A percentile compares a stretch with the other conserved stretches of the same genome.
These are phyloP conservation scores for Cystoderma amianthinum DNA, from an alignment of 768 basidiomycete species.

Conservation along the genomic window DNA sequence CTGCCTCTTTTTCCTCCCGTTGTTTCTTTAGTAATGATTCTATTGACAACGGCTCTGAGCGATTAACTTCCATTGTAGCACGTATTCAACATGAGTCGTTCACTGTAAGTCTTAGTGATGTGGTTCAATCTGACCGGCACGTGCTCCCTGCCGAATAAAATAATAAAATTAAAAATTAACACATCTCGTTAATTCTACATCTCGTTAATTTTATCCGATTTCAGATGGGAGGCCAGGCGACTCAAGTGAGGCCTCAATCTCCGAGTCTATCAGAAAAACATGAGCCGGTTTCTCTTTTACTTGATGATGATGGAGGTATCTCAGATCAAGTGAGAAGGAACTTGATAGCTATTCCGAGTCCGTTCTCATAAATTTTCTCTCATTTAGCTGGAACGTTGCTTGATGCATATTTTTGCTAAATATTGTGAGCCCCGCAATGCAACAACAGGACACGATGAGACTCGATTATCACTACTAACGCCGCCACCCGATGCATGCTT, in stretches of 20 bases:
- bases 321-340: constrained; percentile 45
- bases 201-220: too few species aligned
- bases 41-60: constrained; percentile 77
- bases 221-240: constrained; percentile 9
- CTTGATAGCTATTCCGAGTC: neutral
- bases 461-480: constrained; percentile 25
- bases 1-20: constrained; percentile 82
- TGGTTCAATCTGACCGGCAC: too few species aligned
- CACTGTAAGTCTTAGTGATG: too few species aligned
- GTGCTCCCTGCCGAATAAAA: too few species aligned
- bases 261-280: constrained; percentile 52
- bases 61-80: constrained; percentile 33
- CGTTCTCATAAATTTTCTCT: constrained; percentile 1
- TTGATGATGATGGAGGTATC: constrained; percentile 67
- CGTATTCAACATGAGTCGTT: neutral
- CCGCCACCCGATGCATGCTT: constrained; percentile 56
- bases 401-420: constrained; percentile 75
- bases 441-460: constrained; percentile 10
- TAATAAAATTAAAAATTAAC: too few species aligned
- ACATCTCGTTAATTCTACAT: too few species aligned
- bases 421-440: constrained; percentile 74
- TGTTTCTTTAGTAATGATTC: constrained; percentile 84
- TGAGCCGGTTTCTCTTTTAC: constrained; percentile 52
- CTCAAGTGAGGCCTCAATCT: constrained; percentile 27
- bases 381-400: constrained; percentile 55